A percentile compares a stretch with the other conserved stretches of the same genome.
Conservation (phyloP, 2,329 filamentous ascomycete genomes). For the Xylariaceae sp. region DNA sequence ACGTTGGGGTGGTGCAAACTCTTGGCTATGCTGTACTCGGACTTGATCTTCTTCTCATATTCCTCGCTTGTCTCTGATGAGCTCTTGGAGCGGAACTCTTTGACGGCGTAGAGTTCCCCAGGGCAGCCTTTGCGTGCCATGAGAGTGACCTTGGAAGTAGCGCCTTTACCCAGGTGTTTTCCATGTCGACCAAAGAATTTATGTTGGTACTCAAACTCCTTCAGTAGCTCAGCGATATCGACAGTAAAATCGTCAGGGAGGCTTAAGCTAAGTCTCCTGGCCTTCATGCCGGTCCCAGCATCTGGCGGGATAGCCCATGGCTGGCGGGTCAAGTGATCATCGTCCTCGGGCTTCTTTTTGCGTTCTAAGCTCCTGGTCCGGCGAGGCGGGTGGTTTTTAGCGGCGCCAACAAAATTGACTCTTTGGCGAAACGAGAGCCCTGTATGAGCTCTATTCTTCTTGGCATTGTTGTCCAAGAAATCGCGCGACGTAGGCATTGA, state of each 20-base stretch:
- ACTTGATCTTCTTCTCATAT: slow-evolving; percentile 89
- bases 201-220: slow-evolving; percentile 74
- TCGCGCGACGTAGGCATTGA: slow-evolving; percentile 51
- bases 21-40: slow-evolving; percentile 87
- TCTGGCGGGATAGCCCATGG: slow-evolving; percentile 70
- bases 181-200: slow-evolving; percentile 75
- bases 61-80: slow-evolving; percentile 73
- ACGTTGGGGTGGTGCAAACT: slow-evolving; percentile 87
- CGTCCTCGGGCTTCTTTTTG: slow-evolving; percentile 36
- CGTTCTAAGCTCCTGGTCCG: slow-evolving; percentile 42
- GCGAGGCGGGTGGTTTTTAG: slow-evolving; percentile 34
- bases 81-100: slow-evolving; percentile 81
- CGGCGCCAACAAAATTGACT: slow-evolving; percentile 51
- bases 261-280: slow-evolving; percentile 76
- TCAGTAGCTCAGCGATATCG: slow-evolving; percentile 70
- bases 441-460: slow-evolving; percentile 60
- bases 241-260: slow-evolving; percentile 78
- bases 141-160: slow-evolving; percentile 80
- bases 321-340: slow-evolving; percentile 51
- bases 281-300: slow-evolving; percentile 77
- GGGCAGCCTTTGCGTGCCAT: slow-evolving; percentile 75
- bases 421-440: slow-evolving; percentile 57
- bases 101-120: slow-evolving; percentile 79
- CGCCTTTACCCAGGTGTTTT: slow-evolving; percentile 80
- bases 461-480: slow-evolving; percentile 53